Conservation (phyloP, 495 filamentous ascomycete genomes). For the Penicillium samsonianum region DNA sequence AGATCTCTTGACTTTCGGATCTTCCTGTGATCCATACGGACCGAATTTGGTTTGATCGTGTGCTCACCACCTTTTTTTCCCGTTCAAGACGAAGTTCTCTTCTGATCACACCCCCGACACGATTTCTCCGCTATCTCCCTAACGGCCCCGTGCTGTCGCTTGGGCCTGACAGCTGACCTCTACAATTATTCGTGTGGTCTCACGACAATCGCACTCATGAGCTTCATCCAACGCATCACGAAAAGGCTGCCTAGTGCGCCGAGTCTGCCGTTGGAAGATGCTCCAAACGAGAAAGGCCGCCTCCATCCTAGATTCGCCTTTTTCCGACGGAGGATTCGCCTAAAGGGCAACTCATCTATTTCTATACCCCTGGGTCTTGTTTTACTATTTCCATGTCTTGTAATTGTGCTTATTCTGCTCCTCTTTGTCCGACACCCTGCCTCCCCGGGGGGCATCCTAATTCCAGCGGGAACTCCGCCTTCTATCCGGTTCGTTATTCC, state of each 20-base stretch:
- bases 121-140: conserved; percentile 16
- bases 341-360: conserved; percentile 92
- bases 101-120: conserved; percentile 15
- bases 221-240: conserved; percentile 61
- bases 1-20: conserved; percentile 18
- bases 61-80: conserved; percentile 1
- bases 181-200: conserved; percentile 24
- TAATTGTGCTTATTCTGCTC: conserved; percentile 86
- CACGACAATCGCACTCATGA: conserved; percentile 50
- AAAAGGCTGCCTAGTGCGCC: conserved; percentile 65
- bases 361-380: conserved; percentile 93
- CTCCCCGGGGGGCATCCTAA: conserved; percentile 76
- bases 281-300: conserved; percentile 55
- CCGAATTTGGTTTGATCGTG: conserved; percentile 1
- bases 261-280: conserved; percentile 61
- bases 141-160: conserved; percentile 26
- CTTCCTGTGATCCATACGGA: conserved; percentile 7
- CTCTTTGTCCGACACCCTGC: conserved; percentile 89
- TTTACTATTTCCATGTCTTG: conserved; percentile 87
- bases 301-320: conserved; percentile 69
- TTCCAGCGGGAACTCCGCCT: conserved; percentile 88
- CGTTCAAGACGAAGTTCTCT: conserved; percentile 17
- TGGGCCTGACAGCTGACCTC: conserved; percentile 26
- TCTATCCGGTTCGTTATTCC: conserved; percentile 72
- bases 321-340: conserved; percentile 81